phyloP scores from a whole-genome alignment of 441 rosid genomes.

The Euphorbia celastroides region DNA sequence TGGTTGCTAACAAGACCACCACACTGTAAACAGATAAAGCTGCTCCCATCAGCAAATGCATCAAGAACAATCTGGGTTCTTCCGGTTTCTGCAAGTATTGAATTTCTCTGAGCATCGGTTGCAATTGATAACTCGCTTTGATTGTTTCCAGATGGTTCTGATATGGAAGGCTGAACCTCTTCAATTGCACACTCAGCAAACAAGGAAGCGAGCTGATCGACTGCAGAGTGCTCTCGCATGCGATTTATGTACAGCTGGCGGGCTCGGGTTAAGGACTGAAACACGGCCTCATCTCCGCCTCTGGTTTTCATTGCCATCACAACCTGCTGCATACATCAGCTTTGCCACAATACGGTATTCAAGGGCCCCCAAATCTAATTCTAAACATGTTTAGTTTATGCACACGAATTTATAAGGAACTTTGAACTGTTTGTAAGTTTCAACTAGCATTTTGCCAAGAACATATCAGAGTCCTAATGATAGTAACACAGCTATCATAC shows the following conservation, averaged over 20 bases:
- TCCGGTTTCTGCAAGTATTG: constrained; percentile 80
- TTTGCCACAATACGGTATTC: no score
- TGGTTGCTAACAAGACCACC: constrained; percentile 88
- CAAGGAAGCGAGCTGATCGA: constrained; percentile 81
- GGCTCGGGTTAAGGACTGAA: constrained; percentile 58
- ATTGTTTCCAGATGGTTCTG: constrained; percentile 27
- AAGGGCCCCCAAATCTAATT: background rate
- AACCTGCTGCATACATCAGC: constrained; percentile 44
- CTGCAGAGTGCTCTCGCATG: constrained; percentile 48
- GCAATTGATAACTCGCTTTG: constrained; percentile 18
- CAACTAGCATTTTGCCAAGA: background rate
- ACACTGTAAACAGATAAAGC: constrained; percentile 79
- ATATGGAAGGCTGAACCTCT: constrained; percentile 56
- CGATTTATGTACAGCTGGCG: constrained; percentile 60
- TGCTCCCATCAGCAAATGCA: constrained; percentile 90
- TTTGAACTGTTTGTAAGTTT: background rate
- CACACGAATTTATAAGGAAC: background rate
- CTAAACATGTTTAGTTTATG: background rate
- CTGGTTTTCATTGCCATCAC: constrained; percentile 61
- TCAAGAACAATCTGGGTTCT: constrained; percentile 76
- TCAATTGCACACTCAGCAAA: constrained; percentile 92
- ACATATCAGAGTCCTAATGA: background rate
- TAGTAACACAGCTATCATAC: background rate
- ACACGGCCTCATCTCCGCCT: constrained; percentile 85
- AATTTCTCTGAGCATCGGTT: constrained; percentile 41